A percentile compares a stretch with the other conserved stretches of the same genome.
Evolutionary conservation across 2,329 filamentous ascomycete species (phyloP).

Genomic region (Aspergillus caelatus): DNA sequence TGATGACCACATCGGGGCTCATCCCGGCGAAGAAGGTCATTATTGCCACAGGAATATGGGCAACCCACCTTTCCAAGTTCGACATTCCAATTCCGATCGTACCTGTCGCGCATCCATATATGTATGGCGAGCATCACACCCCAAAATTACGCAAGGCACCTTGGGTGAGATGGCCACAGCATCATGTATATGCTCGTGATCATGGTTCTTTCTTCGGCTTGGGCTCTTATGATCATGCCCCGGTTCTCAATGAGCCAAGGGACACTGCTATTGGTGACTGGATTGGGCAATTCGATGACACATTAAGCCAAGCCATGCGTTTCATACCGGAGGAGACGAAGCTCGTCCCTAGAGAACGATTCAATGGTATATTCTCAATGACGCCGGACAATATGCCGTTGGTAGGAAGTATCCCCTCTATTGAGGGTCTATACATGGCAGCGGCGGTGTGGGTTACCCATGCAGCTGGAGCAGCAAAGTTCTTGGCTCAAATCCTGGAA

Average conservation of each 20-base stretch:
- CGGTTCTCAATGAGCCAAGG: conserved; percentile 22
- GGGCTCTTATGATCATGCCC: conserved; percentile 37
- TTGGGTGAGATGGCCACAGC: conserved; percentile 41
- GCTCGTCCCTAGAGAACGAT: conserved; percentile 20
- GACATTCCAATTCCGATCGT: conserved; percentile 34
- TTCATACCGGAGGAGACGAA: conserved; percentile 24
- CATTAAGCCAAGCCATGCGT: conserved; percentile 21
- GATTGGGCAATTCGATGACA: conserved; percentile 26
- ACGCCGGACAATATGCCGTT: conserved; percentile 40
- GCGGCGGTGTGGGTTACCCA: conserved; percentile 42
- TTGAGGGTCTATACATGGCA: conserved; percentile 32
- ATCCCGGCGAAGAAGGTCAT: conserved; percentile 23
- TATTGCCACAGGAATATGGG: conserved; percentile 37
- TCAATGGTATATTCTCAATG: conserved; percentile 39
- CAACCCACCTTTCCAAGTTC: conserved; percentile 22
- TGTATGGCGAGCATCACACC: conserved; percentile 27
- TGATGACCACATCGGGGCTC: conserved; percentile 20
- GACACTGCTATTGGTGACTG: conserved; percentile 25
- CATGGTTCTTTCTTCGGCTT: conserved; percentile 37
- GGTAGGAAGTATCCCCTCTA: conserved; percentile 28
- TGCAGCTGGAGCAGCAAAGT: conserved; percentile 35
- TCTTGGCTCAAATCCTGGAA: conserved; percentile 20
- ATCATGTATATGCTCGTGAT: conserved; percentile 39
- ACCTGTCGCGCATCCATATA: conserved; percentile 41
- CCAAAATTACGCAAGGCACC: conserved; percentile 25